Base-by-base conservation (phyloP, 352 stramenopile species). In the Phytophthora sojae region DNA sequence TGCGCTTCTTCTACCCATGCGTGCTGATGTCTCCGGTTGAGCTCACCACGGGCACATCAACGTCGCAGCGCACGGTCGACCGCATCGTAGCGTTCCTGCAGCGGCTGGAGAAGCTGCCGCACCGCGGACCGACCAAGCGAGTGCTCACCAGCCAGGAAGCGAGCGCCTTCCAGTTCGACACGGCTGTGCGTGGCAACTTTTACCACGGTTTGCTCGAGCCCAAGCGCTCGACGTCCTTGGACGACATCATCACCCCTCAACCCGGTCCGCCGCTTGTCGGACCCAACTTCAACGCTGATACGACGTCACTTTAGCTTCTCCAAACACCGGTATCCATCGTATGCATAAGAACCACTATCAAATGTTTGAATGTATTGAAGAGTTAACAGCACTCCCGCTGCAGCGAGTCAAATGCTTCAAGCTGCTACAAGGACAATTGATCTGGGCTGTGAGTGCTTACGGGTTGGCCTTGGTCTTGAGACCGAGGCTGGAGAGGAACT, bases 1-100 rank as follows among this genome's bases (percentile, higher is more conserved):
- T 93, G 44, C 79, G 86, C 19, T 93, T 93, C 69, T 92, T 93
- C 75, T 83, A 89, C 57, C 86, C 86, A 30, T 90, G 82, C 39
- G 72, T 93, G 26, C 73, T 93, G 51, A 61, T 93, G 19, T 82
- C 78, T 12, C 81, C 85, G 4, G 83, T 92, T 26, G 86, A 94
- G 59, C 56, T 94, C 60, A 84, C 83, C 9, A 56, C 75, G 1
- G 82, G 82, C 25, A 62, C 66, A 0, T 64, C 51, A 4, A 93
- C 86, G 3, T 69, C 64, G 19, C 71, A 82, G 12, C 4, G 63
- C n/a, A 85, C 80, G 7, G 63, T 91, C 14, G 69, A 83, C 35
- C 71, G 71, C 25, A 67, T 90, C 25, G 73, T 90, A 0, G 66
- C 63, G 25, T 84, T 89, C 52, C 68, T 94, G 51, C 71, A 75